A percentile compares a stretch with the other conserved stretches of the same genome.
Evolutionary conservation across 306 rosid genomes (phyloP).

Genomic region (Cajanus cajan): DNA sequence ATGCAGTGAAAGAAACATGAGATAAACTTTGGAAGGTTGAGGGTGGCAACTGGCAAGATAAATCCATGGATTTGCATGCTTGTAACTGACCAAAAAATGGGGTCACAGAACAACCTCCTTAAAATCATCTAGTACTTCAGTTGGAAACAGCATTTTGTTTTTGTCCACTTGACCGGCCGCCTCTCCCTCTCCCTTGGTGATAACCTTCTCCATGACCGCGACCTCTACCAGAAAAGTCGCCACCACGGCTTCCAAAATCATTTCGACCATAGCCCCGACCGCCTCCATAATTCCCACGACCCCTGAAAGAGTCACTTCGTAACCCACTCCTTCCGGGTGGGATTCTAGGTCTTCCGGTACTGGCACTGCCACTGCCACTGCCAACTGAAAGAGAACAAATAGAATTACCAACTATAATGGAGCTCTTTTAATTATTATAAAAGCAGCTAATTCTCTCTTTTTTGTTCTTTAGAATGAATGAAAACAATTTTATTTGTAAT

Average conservation of each 20-base stretch:
- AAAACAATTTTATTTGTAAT: background rate
- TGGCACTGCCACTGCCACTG: constrained; percentile 19
- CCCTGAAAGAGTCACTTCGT: constrained; percentile 57
- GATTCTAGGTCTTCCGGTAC: constrained; percentile 48
- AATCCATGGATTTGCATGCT: constrained; percentile 34
- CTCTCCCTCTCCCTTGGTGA: constrained; percentile 61
- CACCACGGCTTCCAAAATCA: constrained; percentile 52
- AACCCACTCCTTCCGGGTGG: constrained; percentile 54
- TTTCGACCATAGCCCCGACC: constrained; percentile 53
- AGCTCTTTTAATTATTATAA: background rate
- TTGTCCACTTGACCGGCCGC: constrained; percentile 46
- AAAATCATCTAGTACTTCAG: constrained; percentile 22
- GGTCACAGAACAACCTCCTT: constrained; percentile 22
- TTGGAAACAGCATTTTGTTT: constrained; percentile 36
- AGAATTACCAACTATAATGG: constrained; percentile 15
- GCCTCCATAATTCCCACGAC: constrained; percentile 52
- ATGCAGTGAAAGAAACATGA: constrained; percentile 31
- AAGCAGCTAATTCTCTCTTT: background rate
- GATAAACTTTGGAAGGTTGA: constrained; percentile 24
- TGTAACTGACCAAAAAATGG: constrained; percentile 21
- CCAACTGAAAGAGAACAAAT: constrained; percentile 48
- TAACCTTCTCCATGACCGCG: constrained; percentile 52
- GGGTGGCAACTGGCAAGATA: constrained; percentile 4
- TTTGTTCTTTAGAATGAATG: constrained; percentile 6
- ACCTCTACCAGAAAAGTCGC: constrained; percentile 56